phyloP scores from a whole-genome alignment of 169 alveolate genomes.

The Plasmodium sp. region DNA sequence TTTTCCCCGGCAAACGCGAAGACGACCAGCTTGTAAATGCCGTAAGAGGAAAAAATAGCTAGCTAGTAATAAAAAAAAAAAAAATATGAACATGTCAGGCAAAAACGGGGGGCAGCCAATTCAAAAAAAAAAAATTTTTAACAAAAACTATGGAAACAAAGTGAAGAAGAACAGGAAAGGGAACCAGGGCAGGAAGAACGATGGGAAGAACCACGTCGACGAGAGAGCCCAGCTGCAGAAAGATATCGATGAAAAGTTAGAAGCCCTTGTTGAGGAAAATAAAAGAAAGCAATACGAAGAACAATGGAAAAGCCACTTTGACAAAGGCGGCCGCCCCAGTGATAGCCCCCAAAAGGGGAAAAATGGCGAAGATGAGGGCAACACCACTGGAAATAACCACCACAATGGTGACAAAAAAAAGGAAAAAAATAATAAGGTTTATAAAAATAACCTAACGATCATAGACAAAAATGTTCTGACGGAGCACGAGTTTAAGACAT shows the following conservation, averaged over 20 bases:
- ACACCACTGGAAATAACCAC: background rate
- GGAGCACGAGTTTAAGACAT: constrained; percentile 11
- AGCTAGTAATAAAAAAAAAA: background rate
- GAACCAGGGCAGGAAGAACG: background rate
- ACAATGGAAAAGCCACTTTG: constrained; percentile 3
- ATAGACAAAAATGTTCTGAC: constrained; percentile 67
- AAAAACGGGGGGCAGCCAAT: background rate
- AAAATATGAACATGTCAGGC: constrained; percentile 20
- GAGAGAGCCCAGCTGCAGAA: constrained; percentile 45
- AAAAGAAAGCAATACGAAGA: constrained; percentile 60
- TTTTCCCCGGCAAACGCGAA: background rate
- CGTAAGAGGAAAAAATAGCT: background rate
- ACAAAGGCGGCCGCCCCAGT: background rate
- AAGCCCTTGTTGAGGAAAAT: constrained; percentile 39
- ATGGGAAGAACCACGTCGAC: constrained; percentile 2
- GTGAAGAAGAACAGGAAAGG: constrained; percentile 25
- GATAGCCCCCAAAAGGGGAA: background rate
- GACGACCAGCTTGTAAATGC: background rate
- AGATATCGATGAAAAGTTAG: constrained; percentile 62
- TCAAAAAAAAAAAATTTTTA: constrained; percentile 7
- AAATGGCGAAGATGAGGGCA: background rate
- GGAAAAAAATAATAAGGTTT: background rate
- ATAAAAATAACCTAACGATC: constrained; percentile 55
- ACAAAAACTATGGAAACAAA: constrained; percentile 33
- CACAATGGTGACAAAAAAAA: background rate